phyloP scores from a whole-genome alignment of 2,329 filamentous ascomycete species.

The Huntiella decipiens region DNA sequence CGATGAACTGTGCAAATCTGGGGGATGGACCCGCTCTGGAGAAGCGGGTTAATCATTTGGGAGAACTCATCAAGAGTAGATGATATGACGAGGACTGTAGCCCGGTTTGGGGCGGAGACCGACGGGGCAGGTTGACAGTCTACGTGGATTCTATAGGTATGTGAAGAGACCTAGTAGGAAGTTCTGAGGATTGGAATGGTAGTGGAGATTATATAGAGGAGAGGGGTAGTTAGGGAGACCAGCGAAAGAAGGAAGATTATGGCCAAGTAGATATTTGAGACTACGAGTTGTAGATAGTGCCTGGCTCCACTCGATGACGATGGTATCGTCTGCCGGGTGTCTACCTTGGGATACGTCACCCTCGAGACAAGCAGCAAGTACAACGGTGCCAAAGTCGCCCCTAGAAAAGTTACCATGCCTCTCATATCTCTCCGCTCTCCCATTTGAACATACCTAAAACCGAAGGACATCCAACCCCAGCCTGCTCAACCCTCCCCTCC shows the following conservation, averaged over 20 bases:
- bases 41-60: slow-evolving; percentile 56
- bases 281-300: slow-evolving; percentile 69
- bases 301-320: slow-evolving; percentile 70
- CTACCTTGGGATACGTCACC: slow-evolving; percentile 82
- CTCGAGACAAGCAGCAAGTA: slow-evolving; percentile 26
- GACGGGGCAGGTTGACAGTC: slow-evolving; percentile 36
- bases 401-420: no score
- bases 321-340: slow-evolving; percentile 73
- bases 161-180: slow-evolving; percentile 59
- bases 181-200: slow-evolving; percentile 55
- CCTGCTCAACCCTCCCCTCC: slow-evolving; percentile 62
- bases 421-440: no score
- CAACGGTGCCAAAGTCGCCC: no score
- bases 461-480: slow-evolving; percentile 76
- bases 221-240: slow-evolving; percentile 57
- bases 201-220: slow-evolving; percentile 63
- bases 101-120: neutral
- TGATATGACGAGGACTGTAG: slow-evolving; percentile 7
- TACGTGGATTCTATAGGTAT: slow-evolving; percentile 74
- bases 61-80: slow-evolving; percentile 64
- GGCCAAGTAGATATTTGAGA: slow-evolving; percentile 52
- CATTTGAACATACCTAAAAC: slow-evolving; percentile 37
- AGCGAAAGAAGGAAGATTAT: slow-evolving; percentile 40
- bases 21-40: slow-evolving; percentile 62
- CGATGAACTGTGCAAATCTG: slow-evolving; percentile 94